These are phyloP conservation scores for Phaeotremella fagi DNA, from an alignment of 768 basidiomycete genomes.

Conservation along the genomic window DNA sequence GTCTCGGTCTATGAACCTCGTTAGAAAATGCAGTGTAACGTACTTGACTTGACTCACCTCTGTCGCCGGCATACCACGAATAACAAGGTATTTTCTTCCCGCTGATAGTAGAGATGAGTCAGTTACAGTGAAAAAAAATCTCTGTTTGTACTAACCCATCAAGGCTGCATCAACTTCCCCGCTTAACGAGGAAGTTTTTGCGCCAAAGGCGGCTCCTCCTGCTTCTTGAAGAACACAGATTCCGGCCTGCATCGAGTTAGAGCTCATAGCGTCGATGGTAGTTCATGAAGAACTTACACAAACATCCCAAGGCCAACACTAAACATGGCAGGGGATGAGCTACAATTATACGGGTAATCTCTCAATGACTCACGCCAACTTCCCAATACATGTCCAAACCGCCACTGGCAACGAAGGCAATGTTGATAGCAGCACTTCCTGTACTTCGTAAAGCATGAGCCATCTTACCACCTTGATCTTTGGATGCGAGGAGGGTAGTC, in stretches of 20 bases:
- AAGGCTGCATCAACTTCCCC: slow-evolving; percentile 48
- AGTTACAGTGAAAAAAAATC: no score
- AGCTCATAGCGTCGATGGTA: neutral
- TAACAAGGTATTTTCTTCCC: slow-evolving; percentile 43
- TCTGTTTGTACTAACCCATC: slow-evolving; percentile 28
- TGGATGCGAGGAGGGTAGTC: slow-evolving; percentile 68
- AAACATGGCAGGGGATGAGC: no score
- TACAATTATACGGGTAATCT: neutral
- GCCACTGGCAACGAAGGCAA: slow-evolving; percentile 70
- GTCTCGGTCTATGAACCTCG: slow-evolving; percentile 54
- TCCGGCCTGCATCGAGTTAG: slow-evolving; percentile 58
- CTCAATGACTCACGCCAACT: slow-evolving; percentile 7
- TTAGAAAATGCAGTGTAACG: neutral
- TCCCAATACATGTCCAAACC: slow-evolving; percentile 65
- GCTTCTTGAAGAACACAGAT: slow-evolving; percentile 87
- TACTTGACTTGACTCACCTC: slow-evolving; percentile 18
- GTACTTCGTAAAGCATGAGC: slow-evolving; percentile 67
- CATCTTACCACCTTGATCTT: slow-evolving; percentile 71
- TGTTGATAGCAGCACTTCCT: slow-evolving; percentile 60
- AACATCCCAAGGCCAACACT: slow-evolving; percentile 79
- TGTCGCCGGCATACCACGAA: slow-evolving; percentile 46
- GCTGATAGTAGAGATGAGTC: slow-evolving; percentile 15
- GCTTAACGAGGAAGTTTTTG: slow-evolving; percentile 45
- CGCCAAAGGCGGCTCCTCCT: slow-evolving; percentile 73
- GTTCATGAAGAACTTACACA: slow-evolving; percentile 53